Conservation (phyloP, 495 filamentous ascomycete species). For the Aspergillus biplanus region DNA sequence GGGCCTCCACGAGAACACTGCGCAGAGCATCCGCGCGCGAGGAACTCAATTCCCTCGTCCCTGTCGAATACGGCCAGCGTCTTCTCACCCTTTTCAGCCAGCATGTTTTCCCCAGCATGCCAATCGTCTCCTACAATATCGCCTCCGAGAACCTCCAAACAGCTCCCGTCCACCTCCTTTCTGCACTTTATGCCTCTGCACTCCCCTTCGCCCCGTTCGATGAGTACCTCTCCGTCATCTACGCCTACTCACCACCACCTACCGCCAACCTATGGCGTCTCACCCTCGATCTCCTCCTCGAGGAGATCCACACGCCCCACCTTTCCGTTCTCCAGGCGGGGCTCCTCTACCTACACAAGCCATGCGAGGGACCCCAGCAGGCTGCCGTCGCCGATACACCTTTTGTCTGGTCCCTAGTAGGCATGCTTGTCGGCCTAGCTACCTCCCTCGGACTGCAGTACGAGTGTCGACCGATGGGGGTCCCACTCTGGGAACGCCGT, state of each 20-base stretch:
- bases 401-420: constrained; percentile 43
- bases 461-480: constrained; percentile 85
- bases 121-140: constrained; percentile 36
- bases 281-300: constrained; percentile 34
- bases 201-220: constrained; percentile 38
- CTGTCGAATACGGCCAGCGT: constrained; percentile 33
- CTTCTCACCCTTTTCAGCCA: constrained; percentile 37
- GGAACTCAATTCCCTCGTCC: constrained; percentile 31
- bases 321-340: constrained; percentile 40
- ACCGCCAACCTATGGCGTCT: constrained; percentile 37
- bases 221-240: constrained; percentile 36
- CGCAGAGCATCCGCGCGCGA: constrained; percentile 22
- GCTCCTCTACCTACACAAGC: constrained; percentile 39
- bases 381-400: constrained; percentile 35
- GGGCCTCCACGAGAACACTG: neutral
- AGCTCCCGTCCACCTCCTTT: constrained; percentile 36
- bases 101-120: constrained; percentile 37
- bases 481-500: constrained; percentile 84
- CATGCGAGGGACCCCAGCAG: constrained; percentile 22
- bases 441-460: constrained; percentile 74
- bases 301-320: constrained; percentile 42
- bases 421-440: constrained; percentile 38
- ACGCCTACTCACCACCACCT: constrained; percentile 35
- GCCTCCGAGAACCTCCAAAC: constrained; percentile 25
- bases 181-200: constrained; percentile 42